Evolutionary conservation across 805 yeast species (phyloP).

Genomic region (Hanseniaspora lindneri): DNA sequence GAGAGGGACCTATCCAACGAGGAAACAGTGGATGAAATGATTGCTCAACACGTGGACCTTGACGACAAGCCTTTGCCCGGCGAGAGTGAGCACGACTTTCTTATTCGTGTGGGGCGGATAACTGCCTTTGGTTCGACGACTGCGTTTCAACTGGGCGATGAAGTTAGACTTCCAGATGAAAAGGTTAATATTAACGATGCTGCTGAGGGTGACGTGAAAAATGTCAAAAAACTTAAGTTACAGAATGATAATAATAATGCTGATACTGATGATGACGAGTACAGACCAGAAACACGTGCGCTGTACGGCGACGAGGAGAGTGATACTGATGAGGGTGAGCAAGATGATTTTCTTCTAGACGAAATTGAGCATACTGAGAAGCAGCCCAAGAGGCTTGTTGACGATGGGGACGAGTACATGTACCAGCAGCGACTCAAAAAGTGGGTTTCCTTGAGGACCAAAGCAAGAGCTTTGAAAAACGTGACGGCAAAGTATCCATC

Average conservation of each 20-base stretch:
- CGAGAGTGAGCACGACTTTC: slow-evolving; percentile 69
- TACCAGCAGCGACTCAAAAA: slow-evolving; percentile 48
- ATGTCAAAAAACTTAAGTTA: too few species aligned
- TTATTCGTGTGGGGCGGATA: slow-evolving; percentile 79
- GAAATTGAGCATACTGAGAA: slow-evolving; percentile 18
- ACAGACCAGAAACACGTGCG: slow-evolving; percentile 21
- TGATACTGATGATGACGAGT: slow-evolving; percentile 20
- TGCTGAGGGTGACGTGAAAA: slow-evolving; percentile 22
- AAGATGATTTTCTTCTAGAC: slow-evolving; percentile 20
- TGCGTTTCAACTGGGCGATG: slow-evolving; percentile 37
- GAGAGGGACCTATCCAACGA: slow-evolving; percentile 18
- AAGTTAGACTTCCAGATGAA: slow-evolving; percentile 15
- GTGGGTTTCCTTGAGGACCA: slow-evolving; percentile 50
- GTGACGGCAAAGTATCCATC: slow-evolving; percentile 19
- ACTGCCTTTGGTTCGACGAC: slow-evolving; percentile 79
- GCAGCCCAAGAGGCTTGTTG: slow-evolving; percentile 30
- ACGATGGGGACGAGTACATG: slow-evolving; percentile 68
- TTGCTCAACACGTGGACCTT: not conserved
- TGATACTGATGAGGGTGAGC: slow-evolving; percentile 16
- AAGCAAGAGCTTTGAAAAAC: slow-evolving; percentile 23
- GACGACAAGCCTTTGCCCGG: slow-evolving; percentile 25
- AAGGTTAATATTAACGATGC: not conserved
- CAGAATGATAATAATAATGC: too few species aligned
- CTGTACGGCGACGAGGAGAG: slow-evolving; percentile 20
- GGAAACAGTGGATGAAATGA: slow-evolving; percentile 12